A percentile compares a stretch with the other conserved stretches of the same genome.
Evolutionary conservation across 768 basidiomycete genomes (phyloP).

Genomic region (Macrolepiota fuliginosa): DNA sequence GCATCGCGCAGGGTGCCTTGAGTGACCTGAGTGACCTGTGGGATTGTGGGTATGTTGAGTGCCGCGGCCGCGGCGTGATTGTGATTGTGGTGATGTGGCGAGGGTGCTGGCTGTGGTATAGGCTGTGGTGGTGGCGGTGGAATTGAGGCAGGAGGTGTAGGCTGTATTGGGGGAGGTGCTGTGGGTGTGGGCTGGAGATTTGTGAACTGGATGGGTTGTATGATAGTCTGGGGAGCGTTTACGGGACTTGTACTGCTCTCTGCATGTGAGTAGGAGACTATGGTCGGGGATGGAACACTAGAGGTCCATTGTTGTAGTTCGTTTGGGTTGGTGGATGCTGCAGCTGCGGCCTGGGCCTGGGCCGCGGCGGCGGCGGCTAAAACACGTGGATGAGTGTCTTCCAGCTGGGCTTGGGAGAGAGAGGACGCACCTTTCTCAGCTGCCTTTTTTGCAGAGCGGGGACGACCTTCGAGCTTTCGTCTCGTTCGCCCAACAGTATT

Average conservation of each 20-base stretch:
- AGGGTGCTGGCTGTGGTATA: slow-evolving; percentile 18
- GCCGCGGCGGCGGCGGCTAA: slow-evolving; percentile 9
- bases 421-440: slow-evolving; percentile 45
- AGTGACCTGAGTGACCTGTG: slow-evolving; percentile 25
- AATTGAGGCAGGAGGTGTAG: slow-evolving; percentile 18
- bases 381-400: background rate
- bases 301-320: slow-evolving; percentile 35
- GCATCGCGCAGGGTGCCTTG: slow-evolving; percentile 41
- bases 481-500: slow-evolving; percentile 63
- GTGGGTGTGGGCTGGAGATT: slow-evolving; percentile 32
- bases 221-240: slow-evolving; percentile 27
- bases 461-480: slow-evolving; percentile 54
- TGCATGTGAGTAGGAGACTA: slow-evolving; percentile 38
- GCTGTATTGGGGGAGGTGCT: slow-evolving; percentile 22
- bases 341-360: background rate
- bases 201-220: slow-evolving; percentile 41
- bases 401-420: background rate
- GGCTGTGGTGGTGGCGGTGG: slow-evolving; percentile 13
- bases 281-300: slow-evolving; percentile 30
- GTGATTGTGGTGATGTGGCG: slow-evolving; percentile 16
- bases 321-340: slow-evolving; percentile 5
- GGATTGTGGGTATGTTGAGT: slow-evolving; percentile 17
- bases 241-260: slow-evolving; percentile 35
- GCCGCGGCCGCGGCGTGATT: slow-evolving; percentile 16
- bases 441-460: slow-evolving; percentile 48